These are phyloP conservation scores for Glonium stellatum DNA, from an alignment of 495 filamentous ascomycete genomes.

Conservation along the genomic window DNA sequence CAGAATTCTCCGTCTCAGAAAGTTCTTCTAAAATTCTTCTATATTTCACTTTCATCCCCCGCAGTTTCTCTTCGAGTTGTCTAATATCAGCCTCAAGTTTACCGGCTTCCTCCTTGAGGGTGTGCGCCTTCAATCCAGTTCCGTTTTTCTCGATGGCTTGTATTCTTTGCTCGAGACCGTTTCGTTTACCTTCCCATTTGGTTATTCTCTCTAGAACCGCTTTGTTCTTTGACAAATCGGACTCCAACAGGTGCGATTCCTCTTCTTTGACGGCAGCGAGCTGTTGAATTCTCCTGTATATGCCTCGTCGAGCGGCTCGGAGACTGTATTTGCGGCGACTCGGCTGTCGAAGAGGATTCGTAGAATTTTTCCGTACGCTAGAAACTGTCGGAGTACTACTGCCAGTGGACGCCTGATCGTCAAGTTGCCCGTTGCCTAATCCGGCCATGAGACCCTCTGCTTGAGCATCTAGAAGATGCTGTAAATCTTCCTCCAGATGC, in stretches of 20 bases:
- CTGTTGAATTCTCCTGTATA: conserved; percentile 63
- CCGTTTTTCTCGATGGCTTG: conserved; percentile 45
- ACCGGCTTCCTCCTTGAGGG: conserved; percentile 35
- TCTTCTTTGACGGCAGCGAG: conserved; percentile 65
- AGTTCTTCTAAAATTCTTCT: conserved; percentile 54
- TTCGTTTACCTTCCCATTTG: conserved; percentile 49
- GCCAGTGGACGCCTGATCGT: conserved; percentile 42
- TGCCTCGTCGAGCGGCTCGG: conserved; percentile 59
- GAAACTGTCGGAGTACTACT: conserved; percentile 45
- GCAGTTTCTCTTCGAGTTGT: conserved; percentile 58
- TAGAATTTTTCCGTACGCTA: conserved; percentile 27
- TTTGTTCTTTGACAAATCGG: conserved; percentile 52
- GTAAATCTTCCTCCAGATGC: conserved; percentile 67
- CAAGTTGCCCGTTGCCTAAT: conserved; percentile 31
- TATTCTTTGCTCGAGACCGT: conserved; percentile 44
- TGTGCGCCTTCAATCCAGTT: conserved; percentile 27
- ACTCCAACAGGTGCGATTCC: conserved; percentile 55
- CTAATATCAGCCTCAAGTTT: conserved; percentile 39
- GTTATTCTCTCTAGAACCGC: conserved; percentile 54
- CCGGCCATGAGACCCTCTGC: conserved; percentile 62
- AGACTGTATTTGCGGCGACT: conserved; percentile 42
- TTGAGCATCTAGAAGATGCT: conserved; percentile 78
- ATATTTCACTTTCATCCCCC: conserved; percentile 58
- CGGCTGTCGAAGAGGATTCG: conserved; percentile 28
- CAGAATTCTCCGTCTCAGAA: conserved; percentile 55